These are phyloP conservation scores for Mortierella sp. DNA, from an alignment of 371 early-diverging fungal species.

Conservation along the genomic window DNA sequence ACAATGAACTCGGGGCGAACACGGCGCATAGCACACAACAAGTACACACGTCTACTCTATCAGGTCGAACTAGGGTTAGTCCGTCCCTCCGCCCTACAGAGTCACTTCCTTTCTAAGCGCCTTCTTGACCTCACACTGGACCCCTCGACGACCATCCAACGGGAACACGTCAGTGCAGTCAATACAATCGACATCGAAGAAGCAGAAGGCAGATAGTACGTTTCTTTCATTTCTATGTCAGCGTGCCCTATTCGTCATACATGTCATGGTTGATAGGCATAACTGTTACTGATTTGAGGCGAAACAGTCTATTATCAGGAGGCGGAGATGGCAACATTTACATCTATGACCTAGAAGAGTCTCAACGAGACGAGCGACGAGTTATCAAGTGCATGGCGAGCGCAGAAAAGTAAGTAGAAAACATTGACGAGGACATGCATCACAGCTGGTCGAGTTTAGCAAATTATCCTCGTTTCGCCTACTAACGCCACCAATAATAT, in stretches of 20 bases:
- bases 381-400: slow-evolving; percentile 64
- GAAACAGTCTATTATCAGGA: slow-evolving; percentile 71
- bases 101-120: slow-evolving; percentile 19
- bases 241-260: too few species aligned
- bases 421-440: background rate
- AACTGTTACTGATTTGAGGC: background rate
- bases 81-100: slow-evolving; percentile 21
- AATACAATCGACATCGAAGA: slow-evolving; percentile 69
- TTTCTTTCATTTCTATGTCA: background rate
- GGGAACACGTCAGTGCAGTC: slow-evolving; percentile 65
- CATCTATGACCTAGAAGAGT: slow-evolving; percentile 77
- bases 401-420: slow-evolving; percentile 59
- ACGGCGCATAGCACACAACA: background rate
- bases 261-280: background rate
- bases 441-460: background rate
- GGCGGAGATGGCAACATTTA: slow-evolving; percentile 78
- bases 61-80: slow-evolving; percentile 34
- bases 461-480: background rate
- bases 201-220: slow-evolving; percentile 75
- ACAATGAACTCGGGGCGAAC: slow-evolving; percentile 15
- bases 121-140: slow-evolving; percentile 40
- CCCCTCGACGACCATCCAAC: slow-evolving; percentile 36
- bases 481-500: slow-evolving; percentile 28
- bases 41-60: slow-evolving; percentile 27
- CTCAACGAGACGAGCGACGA: slow-evolving; percentile 52